phyloP scores from a whole-genome alignment of 371 early-diverging fungal genomes.

The Mortierella sp. region DNA sequence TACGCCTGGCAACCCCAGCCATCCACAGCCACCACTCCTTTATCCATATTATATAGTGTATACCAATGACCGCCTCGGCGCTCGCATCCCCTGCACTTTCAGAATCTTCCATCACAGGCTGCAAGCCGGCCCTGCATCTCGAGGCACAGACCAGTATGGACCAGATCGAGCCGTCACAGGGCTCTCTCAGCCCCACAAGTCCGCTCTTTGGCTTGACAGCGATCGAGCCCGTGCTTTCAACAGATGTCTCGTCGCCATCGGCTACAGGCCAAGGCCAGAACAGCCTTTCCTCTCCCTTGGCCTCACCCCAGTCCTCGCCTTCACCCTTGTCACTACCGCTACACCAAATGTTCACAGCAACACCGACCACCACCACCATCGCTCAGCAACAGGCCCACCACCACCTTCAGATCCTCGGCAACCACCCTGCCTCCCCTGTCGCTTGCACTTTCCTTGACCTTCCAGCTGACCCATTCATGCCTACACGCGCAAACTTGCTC shows the following conservation, averaged over 20 bases:
- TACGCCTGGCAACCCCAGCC: too few relatives aligned
- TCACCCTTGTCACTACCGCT: neutral
- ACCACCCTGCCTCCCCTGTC: slow-evolving; percentile 47
- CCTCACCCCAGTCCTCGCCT: slow-evolving; percentile 2
- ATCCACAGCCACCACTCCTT: neutral
- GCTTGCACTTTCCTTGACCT: slow-evolving; percentile 43
- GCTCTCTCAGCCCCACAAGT: slow-evolving; percentile 7
- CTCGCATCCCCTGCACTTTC: slow-evolving; percentile 47
- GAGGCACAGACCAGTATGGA: slow-evolving; percentile 52
- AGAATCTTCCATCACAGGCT: slow-evolving; percentile 19
- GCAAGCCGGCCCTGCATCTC: slow-evolving; percentile 1
- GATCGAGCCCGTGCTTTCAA: neutral
- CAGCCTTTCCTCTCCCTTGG: slow-evolving; percentile 19
- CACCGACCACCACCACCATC: slow-evolving; percentile 21
- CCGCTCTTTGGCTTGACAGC: neutral
- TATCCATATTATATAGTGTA: neutral
- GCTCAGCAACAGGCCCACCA: slow-evolving; percentile 2
- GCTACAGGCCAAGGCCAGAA: too few relatives aligned
- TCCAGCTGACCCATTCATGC: slow-evolving; percentile 50
- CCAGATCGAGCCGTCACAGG: slow-evolving; percentile 29
- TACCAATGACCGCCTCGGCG: slow-evolving; percentile 48
- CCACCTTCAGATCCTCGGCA: slow-evolving; percentile 49
- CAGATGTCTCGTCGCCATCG: too few relatives aligned
- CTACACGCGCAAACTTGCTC: slow-evolving; percentile 43
- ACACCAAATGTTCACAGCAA: slow-evolving; percentile 22